phyloP scores from a whole-genome alignment of 2,329 filamentous ascomycete genomes.

The Ceratocystis cubensis region DNA sequence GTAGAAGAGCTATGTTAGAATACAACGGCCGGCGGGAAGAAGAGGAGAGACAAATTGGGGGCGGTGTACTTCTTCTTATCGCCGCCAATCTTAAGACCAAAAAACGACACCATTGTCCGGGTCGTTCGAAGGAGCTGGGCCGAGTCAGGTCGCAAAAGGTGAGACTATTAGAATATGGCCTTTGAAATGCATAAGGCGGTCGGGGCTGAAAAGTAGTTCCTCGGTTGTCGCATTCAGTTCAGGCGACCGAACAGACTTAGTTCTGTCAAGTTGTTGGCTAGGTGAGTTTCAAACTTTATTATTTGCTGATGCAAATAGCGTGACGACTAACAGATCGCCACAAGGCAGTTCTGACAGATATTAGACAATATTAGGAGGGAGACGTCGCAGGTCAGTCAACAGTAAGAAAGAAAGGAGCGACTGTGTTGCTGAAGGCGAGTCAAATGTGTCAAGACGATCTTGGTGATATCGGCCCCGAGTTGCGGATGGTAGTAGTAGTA shows the following conservation, averaged over 20 bases:
- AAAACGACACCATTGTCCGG: constrained; percentile 42
- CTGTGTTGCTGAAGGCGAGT: constrained; percentile 16
- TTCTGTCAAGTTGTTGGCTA: background rate
- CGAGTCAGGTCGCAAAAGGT: background rate
- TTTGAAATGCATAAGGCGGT: background rate
- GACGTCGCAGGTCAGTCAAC: constrained; percentile 14
- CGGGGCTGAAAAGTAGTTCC: background rate
- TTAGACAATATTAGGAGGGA: background rate
- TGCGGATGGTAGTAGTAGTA: background rate
- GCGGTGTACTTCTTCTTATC: constrained; percentile 45
- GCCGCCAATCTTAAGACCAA: constrained; percentile 43
- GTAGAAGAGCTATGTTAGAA: background rate
- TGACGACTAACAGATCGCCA: background rate
- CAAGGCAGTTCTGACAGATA: background rate
- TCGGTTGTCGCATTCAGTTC: background rate
- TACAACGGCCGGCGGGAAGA: background rate
- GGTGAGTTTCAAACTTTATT: background rate
- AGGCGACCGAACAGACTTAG: background rate
- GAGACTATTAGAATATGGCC: background rate
- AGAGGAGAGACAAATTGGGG: constrained; percentile 12
- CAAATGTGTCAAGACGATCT: background rate
- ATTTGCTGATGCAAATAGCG: background rate
- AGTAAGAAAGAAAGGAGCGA: constrained; percentile 19
- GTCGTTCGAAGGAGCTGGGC: background rate
- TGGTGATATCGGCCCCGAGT: background rate